Evolutionary conservation across 1,139 yeast genomes (phyloP), one percentile per base, ranked within the genome.

Genomic region (Starmera stellimalicola): DNA sequence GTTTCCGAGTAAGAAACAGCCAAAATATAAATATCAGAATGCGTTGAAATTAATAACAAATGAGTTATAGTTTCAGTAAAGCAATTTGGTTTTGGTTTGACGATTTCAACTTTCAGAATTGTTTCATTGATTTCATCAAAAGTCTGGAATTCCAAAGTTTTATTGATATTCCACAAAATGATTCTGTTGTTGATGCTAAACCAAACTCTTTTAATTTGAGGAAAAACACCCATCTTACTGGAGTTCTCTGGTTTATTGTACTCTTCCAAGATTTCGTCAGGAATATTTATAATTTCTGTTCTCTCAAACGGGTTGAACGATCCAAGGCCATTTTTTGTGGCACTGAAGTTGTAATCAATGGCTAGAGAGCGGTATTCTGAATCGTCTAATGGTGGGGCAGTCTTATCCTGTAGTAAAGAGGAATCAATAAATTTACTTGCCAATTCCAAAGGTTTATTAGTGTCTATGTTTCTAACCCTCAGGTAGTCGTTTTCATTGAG

Each of bases 141-240:
- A 6, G 85, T 76, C 44, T 79, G 76, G 50, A 78, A 82, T 42
- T 82, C 93, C 10, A 74, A 62, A 9, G 80, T 63, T 34, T 55
- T 60, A 46, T 70, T 73, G 3, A 78, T 71, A 32, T 76, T 74
- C 98, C 98, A 91, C 26, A 93, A 68, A 26, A 82, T 73, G 48
- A 93, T 65, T 48, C 80, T 77, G 50, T 81, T 81, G 54, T 87
- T 97, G 27, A 80, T 76, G 3, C 84, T 76, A 31, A 88, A 71
- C 97, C 97, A 91, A 7, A 91, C 77, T 40, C 95, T 72, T 41
- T 77, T 75, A 27, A 91, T 71, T 38, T 81, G 88, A 0, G 91
- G 74, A 45, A 91, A 79, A 32, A 88, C 60, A 7, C 98, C 98
- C 74, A 84, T 78, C 41, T 78, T 78, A 22, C 88, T 75, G 31